Percentiles rank a stretch among this genome's conserved stretches.
Evolutionary conservation across 208 protist species (phyloP).

Genomic region (Vickermania spadyakhi): DNA sequence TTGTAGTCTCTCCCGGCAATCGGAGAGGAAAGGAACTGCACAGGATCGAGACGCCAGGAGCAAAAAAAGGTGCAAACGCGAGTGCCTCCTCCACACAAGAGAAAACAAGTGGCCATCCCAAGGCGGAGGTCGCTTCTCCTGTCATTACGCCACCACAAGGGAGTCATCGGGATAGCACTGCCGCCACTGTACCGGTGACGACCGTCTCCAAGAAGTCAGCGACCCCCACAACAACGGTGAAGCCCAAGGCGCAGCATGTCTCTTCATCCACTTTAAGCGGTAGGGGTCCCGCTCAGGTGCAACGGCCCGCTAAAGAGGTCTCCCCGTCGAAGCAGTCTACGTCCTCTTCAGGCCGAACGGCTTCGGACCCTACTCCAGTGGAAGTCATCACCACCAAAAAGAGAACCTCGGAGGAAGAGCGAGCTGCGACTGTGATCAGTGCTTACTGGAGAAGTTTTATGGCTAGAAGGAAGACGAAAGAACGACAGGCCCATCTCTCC

Average conservation of each 20-base stretch:
- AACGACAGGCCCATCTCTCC: constrained; percentile 4
- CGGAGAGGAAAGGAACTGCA: no score
- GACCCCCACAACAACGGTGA: constrained; percentile 4
- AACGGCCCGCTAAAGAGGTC: no score
- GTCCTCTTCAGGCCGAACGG: no score
- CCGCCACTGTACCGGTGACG: neutral
- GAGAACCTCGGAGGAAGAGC: constrained; percentile 1
- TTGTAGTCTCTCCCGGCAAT: neutral
- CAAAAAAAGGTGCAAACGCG: no score
- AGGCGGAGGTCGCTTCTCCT: neutral
- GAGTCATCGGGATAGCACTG: neutral
- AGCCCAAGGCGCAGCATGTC: neutral
- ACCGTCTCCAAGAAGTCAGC: neutral
- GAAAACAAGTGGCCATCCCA: no score
- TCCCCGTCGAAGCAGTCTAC: no score
- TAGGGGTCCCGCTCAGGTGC: no score
- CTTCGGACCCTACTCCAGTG: no score
- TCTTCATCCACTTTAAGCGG: no score
- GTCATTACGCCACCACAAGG: neutral
- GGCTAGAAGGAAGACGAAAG: constrained; percentile 5
- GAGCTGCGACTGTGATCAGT: constrained; percentile 19
- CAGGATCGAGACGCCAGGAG: no score
- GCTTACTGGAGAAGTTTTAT: constrained; percentile 13
- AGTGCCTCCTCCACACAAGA: no score
- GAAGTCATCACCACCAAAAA: neutral